Evolutionary conservation across 805 yeast species (phyloP).

Genomic region (Candida wancherniae): DNA sequence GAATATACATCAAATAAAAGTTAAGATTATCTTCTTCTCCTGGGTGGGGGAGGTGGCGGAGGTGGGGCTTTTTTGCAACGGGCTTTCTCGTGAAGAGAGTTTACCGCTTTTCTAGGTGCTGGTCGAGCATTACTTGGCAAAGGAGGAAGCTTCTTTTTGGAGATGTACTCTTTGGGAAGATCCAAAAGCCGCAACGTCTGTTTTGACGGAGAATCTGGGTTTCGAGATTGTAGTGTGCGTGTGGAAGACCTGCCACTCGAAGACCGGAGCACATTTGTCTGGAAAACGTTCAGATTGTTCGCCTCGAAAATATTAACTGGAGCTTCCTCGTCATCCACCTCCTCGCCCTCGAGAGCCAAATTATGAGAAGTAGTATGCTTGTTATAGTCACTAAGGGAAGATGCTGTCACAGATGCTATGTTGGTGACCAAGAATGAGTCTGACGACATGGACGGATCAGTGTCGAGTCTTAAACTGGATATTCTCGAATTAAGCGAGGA

Average conservation of each 20-base stretch:
- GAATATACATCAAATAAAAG: not conserved
- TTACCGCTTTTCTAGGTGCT: not conserved
- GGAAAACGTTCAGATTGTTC: slow-evolving; percentile 29
- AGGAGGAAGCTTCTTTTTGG: slow-evolving; percentile 20
- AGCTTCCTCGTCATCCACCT: not conserved
- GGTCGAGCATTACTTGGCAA: slow-evolving; percentile 11
- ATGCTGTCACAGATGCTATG: slow-evolving; percentile 32
- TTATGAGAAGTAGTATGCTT: slow-evolving; percentile 30
- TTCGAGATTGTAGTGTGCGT: not conserved
- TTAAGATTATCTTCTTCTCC: slow-evolving; percentile 5
- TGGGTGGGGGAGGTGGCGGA: slow-evolving; percentile 31
- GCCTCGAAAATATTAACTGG: slow-evolving; percentile 11
- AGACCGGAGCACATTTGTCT: too few relatives aligned
- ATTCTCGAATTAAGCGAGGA: slow-evolving; percentile 5
- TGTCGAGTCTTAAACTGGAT: slow-evolving; percentile 1
- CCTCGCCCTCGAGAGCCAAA: slow-evolving; percentile 4
- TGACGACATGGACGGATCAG: slow-evolving; percentile 3
- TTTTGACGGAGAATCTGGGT: slow-evolving; percentile 1
- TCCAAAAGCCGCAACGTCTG: slow-evolving; percentile 22
- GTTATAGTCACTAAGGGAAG: slow-evolving; percentile 32
- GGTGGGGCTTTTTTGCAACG: slow-evolving; percentile 35
- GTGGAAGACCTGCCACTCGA: too few relatives aligned
- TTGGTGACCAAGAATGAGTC: slow-evolving; percentile 15
- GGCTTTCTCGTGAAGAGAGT: slow-evolving; percentile 22
- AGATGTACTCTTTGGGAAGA: slow-evolving; percentile 30